Base-by-base conservation (phyloP, 768 basidiomycete genomes). In the Psilocybe azurescens region DNA sequence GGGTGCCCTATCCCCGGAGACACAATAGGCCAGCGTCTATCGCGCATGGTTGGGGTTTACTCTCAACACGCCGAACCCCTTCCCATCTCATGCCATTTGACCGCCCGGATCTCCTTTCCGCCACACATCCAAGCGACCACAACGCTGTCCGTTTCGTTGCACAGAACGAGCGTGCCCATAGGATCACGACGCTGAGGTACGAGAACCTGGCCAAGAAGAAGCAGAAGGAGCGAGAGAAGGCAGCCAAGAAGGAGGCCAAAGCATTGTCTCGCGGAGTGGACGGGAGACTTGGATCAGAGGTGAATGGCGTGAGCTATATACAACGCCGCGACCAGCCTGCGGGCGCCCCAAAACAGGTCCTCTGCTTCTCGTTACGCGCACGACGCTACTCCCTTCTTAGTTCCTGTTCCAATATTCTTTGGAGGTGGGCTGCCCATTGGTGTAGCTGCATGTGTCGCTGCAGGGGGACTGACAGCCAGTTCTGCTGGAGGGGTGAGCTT, bases 71-170 rank as follows among this genome's bases (percentile, higher is more conserved):
- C 20, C 2, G 4, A 30, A 10, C 10, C 32, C 30, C 57, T 66
- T 69, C 64, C 2, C 63, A 76, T 50, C 76, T 81, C 44, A 64
- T 75, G 1, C 74, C 77, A 0, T 71, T 74, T 3, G 64, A 74
- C 24, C 74, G 72, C 24, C 63, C 68, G 8, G 79, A 81, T 41
- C 73, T 79, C 29, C 76, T 81, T 56, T 76, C 77, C 0, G 83
- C 81, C 1, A 87, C 86, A 1, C 86, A 88, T 64, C 81, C 86
- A 0, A 85, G 84, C 65, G 76, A 84, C 49, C 86, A 88, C 66
- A 83, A 83, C 59, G 75, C 81, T 0, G 73, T 84, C 3, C 62
- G 61, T 18, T 73, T 80, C 59, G 70, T 73, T 1, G 74, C 74
- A 28, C 70, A 74, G 18, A 72, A 67, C 29, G 66, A 70, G 57